Evolutionary conservation across 176 grass and related monocot genomes (phyloP).

Genomic region (Metroxylon sagu): DNA sequence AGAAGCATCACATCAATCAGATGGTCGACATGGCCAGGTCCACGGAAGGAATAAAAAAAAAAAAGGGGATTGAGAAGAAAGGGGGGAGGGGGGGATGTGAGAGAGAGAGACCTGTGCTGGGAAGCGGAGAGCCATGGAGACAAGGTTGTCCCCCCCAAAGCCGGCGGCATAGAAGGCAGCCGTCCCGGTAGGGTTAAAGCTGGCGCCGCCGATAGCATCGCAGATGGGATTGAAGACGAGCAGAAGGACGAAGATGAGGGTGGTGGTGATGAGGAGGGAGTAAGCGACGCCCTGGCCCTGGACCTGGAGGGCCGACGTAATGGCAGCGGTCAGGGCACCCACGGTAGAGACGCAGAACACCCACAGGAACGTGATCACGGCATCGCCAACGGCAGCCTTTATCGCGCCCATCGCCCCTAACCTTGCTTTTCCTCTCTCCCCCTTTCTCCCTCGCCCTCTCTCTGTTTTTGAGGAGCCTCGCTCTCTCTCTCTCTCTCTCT

Average conservation of each 20-base stretch:
- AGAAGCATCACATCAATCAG: too few species aligned
- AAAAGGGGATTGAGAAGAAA: too few species aligned
- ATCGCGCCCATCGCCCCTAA: conserved; percentile 25
- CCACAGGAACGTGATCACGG: conserved; percentile 60
- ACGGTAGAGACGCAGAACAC: conserved; percentile 44
- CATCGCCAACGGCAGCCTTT: conserved; percentile 40
- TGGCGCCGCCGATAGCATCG: conserved; percentile 44
- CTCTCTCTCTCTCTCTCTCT: not conserved
- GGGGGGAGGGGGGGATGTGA: not conserved
- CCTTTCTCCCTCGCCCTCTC: not conserved
- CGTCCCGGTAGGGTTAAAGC: conserved; percentile 52
- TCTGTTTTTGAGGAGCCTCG: not conserved
- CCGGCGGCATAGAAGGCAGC: conserved; percentile 74
- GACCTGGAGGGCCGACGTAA: conserved; percentile 30
- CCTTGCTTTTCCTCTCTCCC: not conserved
- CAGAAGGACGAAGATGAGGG: conserved; percentile 37
- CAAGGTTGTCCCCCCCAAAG: conserved; percentile 24
- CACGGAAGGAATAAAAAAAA: too few species aligned
- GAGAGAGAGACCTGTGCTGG: conserved; percentile 46
- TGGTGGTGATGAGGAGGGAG: conserved; percentile 30
- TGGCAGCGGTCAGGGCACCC: conserved; percentile 30
- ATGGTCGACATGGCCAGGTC: too few species aligned
- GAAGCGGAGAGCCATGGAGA: conserved; percentile 64
- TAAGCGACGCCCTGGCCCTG: conserved; percentile 25
- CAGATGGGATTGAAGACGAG: conserved; percentile 44